Evolutionary conservation across 1,284 basidiomycete species (phyloP), one percentile per base, ranked within the genome.

Genomic region (Puccinia brachypodii): DNA sequence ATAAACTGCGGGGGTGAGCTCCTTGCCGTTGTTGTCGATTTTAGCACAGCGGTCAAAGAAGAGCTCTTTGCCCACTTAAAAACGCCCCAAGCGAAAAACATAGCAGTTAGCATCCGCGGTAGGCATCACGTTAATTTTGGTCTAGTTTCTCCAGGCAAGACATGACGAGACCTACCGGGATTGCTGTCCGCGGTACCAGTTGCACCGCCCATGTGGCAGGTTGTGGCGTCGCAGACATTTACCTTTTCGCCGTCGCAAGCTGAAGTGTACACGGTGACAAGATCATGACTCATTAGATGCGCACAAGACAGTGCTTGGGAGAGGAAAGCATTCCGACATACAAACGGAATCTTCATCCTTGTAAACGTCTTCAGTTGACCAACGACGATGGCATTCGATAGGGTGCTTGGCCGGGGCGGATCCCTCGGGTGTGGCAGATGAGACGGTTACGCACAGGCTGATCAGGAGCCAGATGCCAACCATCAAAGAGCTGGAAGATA

Each of bases 291-390:
- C 28, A 66, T 53, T 53, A 53, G n/a, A 53, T n/a, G 25, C 14
- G 19, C 1, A 14, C 8, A 62, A 62, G n/a, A n/a, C n/a, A n/a
- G 33, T 31, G 1, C 60, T 36, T 31, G 7, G 60, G 1, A 62
- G 7, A 36, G 25, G 28, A 13, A 31, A 19, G 7, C n/a, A 0
- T 38, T 40, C 36, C 19, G 62, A 40, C 62, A 38, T 31, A 66
- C 62, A 66, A 38, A 66, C 62, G 25, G 2, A 38, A 38, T 40
- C 3, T 9, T 3, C 36, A n/a, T 66, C 14, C 62, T 40, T 66
- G 62, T 66, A 66, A 3, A 19, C 16, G 62, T 66, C 62, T 66
- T 36, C 19, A n/a, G 62, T 66, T 7, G 62, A 66, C 62, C 62
- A 66, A n/a, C 62, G 33, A 22, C 2, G 4, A 22, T 1, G 1